phyloP scores from a whole-genome alignment of 2,329 filamentous ascomycete species.

The Cladorrhinum sp. region DNA sequence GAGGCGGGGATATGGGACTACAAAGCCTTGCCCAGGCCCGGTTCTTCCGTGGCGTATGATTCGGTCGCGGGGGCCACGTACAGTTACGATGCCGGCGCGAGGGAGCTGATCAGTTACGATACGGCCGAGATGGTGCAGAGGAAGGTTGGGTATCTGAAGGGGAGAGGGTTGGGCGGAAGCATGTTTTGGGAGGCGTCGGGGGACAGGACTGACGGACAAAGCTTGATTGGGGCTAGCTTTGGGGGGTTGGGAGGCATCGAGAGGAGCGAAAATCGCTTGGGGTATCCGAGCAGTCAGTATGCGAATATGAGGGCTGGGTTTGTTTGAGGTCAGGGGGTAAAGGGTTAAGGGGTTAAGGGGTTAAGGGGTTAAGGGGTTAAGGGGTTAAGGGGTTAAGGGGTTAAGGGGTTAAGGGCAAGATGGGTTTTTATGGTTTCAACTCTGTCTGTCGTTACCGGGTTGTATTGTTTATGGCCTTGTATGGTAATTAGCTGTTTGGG shows the following conservation, averaged over 20 bases:
- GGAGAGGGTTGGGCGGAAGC: conserved; percentile 63
- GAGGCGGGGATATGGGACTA: conserved; percentile 78
- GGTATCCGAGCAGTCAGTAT: conserved; percentile 53
- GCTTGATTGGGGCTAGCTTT: conserved; percentile 54
- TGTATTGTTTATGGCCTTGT: too few relatives aligned
- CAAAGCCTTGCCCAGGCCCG: conserved; percentile 66
- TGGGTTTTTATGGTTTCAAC: too few relatives aligned
- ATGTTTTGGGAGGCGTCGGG: conserved; percentile 86
- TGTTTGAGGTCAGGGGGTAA: conserved; percentile 5
- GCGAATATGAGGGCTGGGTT: conserved; percentile 43
- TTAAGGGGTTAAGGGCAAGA: too few relatives aligned
- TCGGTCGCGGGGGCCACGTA: conserved; percentile 60
- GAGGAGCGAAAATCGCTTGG: conserved; percentile 45
- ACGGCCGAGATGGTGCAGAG: conserved; percentile 55
- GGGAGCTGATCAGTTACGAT: conserved; percentile 70
- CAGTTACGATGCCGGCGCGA: conserved; percentile 60
- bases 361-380: too few relatives aligned
- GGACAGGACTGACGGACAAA: conserved; percentile 59
- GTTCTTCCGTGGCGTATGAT: conserved; percentile 58
- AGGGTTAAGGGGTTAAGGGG: neutral
- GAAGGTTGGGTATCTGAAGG: conserved; percentile 66
- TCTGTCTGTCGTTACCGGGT: too few relatives aligned
- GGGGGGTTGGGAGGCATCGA: conserved; percentile 45
- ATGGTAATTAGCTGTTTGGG: too few relatives aligned
- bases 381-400: too few relatives aligned